Base-by-base conservation (phyloP, 345 rosid species). In the Clarkia xantiana region DNA sequence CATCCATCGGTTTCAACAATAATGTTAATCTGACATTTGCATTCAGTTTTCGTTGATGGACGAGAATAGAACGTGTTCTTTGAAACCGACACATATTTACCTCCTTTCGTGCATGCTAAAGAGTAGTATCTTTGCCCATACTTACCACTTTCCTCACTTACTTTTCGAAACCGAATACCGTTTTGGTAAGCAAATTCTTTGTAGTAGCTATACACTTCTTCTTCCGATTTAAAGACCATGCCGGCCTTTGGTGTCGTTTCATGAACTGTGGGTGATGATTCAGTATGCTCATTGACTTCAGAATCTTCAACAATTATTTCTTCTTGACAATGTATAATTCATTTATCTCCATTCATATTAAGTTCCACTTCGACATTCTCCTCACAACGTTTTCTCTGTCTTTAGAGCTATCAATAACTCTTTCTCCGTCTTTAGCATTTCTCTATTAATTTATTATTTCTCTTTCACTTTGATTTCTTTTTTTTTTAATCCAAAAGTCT, bases 21-120 rank as follows among this genome's bases (percentile, higher is more conserved):
- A 61, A 73, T 66, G 45, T 73, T 71, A 64, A 73, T 54, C 23
- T 75, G 70, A 0, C 75, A 72, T 51, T 66, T 73, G 61, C 75
- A 73, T n/a, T 62, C 64, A 23, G 75, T 73, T 60, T 69, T 69
- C 41, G 22, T 52, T 14, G 59, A 8, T 34, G 29, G 45, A 10
- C 54, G 38, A 10, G 23, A 25, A 11, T 15, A 40, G 7, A 56
- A 45, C 16, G 29, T 29, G 14, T 49, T 51, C 44, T 20, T 56
- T 22, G 42, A n/a, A 3, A 34, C 18, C 10, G 34, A 15, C 14
- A 34, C 25, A 13, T 16, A 17, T 18, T 17, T 56, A n/a, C 61
- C 57, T 18, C 48, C 36, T 42, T 55, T 42, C 39, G 40, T 42
- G 39, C 66, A 62, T 1, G 51, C 60, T 14, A 55, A 18, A 1